A percentile compares a stretch with the other conserved stretches of the same genome.
phyloP scores from a whole-genome alignment of 306 rosid species.

The Elaeagnus macrophylla region DNA sequence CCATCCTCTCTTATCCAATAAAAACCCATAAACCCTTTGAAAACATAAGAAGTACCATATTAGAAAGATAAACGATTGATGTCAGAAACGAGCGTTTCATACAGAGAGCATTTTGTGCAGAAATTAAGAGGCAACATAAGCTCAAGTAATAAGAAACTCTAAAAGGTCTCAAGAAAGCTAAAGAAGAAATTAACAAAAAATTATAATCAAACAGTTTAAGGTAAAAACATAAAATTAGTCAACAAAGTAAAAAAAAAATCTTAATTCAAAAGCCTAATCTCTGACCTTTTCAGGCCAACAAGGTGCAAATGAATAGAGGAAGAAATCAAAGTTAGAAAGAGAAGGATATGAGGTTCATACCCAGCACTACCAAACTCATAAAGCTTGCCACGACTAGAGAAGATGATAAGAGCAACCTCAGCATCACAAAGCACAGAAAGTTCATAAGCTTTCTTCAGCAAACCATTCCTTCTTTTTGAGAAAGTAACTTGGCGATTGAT shows the following conservation, averaged over 20 bases:
- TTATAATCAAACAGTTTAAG: too few relatives aligned
- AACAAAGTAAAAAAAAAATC: too few relatives aligned
- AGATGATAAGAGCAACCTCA: slow-evolving; percentile 57
- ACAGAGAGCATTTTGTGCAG: neutral
- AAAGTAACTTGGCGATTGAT: slow-evolving; percentile 51
- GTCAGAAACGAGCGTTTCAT: too few relatives aligned
- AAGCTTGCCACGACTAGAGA: slow-evolving; percentile 84
- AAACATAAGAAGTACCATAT: slow-evolving; percentile 2
- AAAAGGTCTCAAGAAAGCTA: neutral
- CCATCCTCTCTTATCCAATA: neutral
- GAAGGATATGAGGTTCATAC: slow-evolving; percentile 20
- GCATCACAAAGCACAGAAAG: slow-evolving; percentile 54
- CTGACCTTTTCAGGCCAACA: neutral
- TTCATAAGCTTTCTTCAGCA: slow-evolving; percentile 46
- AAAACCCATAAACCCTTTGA: slow-evolving; percentile 1
- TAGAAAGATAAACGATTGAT: neutral
- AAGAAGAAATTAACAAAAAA: too few relatives aligned
- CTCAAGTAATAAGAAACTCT: neutral
- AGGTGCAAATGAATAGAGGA: neutral
- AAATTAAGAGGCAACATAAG: too few relatives aligned
- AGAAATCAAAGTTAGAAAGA: neutral
- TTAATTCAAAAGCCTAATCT: too few relatives aligned
- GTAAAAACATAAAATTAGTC: too few relatives aligned
- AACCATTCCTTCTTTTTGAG: slow-evolving; percentile 43
- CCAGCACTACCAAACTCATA: slow-evolving; percentile 72